phyloP scores from a whole-genome alignment of 2,329 filamentous ascomycete species.

The Xylaria sp. region DNA sequence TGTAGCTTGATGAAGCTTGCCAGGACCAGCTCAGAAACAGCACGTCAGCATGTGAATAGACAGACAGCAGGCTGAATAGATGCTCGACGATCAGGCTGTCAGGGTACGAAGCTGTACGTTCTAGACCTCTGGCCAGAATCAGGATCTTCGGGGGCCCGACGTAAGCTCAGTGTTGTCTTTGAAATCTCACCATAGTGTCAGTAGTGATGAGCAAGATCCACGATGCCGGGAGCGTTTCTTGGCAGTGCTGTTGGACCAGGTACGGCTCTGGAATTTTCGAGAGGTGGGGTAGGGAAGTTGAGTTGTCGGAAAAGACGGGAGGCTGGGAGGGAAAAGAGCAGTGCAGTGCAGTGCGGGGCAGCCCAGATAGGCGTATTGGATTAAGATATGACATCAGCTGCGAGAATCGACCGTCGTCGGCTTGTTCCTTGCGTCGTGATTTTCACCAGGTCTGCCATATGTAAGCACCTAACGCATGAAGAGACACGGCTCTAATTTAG shows the following conservation, averaged over 20 bases:
- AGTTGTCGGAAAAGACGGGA: slow-evolving; percentile 9
- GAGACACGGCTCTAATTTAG: neutral
- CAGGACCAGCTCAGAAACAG: neutral
- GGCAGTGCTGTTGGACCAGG: slow-evolving; percentile 7
- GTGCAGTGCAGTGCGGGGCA: neutral
- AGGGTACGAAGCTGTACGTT: neutral
- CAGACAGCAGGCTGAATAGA: neutral
- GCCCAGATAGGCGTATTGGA: slow-evolving; percentile 4
- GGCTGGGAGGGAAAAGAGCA: slow-evolving; percentile 9
- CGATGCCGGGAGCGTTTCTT: neutral
- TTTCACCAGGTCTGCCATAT: too few species aligned
- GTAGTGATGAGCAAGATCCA: neutral
- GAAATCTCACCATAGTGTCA: neutral
- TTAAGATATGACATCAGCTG: slow-evolving; percentile 15
- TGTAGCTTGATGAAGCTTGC: neutral
- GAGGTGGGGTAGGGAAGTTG: slow-evolving; percentile 14
- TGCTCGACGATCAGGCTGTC: slow-evolving; percentile 1
- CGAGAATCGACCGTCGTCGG: neutral
- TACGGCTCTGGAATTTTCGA: slow-evolving; percentile 5
- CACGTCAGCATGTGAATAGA: neutral
- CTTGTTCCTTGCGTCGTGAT: slow-evolving; percentile 16
- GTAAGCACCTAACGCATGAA: too few species aligned
- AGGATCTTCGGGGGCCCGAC: neutral
- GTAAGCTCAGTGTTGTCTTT: neutral
- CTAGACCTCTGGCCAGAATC: neutral